phyloP scores from a whole-genome alignment of 2,329 filamentous ascomycete genomes.

The Beauveria scarabaeidicola region DNA sequence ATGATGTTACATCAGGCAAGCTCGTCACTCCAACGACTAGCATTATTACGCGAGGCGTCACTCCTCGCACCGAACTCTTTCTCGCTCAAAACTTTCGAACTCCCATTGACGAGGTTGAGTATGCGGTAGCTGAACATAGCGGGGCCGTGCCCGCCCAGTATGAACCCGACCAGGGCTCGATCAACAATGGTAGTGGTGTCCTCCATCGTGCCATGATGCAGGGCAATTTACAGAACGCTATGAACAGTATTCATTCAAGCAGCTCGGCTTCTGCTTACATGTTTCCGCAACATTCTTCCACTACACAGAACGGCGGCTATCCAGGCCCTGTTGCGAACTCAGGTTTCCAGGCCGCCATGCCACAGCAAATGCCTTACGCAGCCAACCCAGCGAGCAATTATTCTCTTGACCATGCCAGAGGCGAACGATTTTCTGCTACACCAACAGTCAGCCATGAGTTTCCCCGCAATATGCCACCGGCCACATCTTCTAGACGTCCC shows the following conservation, averaged over 20 bases:
- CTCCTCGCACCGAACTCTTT: constrained; percentile 49
- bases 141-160: constrained; percentile 12
- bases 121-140: constrained; percentile 13
- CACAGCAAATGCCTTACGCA: background rate
- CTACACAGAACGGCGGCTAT: background rate
- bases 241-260: constrained; percentile 3
- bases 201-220: constrained; percentile 21
- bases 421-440: constrained; percentile 14
- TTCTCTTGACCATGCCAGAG: constrained; percentile 14
- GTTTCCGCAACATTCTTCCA: background rate
- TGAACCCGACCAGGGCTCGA: constrained; percentile 8
- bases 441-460: constrained; percentile 16
- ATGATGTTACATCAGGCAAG: constrained; percentile 60
- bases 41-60: constrained; percentile 27
- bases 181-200: constrained; percentile 12
- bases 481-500: constrained; percentile 14
- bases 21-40: constrained; percentile 52
- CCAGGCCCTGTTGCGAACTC: background rate
- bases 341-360: background rate
- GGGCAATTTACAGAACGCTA: constrained; percentile 16
- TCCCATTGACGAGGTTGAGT: constrained; percentile 53
- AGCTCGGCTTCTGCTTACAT: background rate
- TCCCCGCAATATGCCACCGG: constrained; percentile 19
- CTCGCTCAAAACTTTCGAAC: constrained; percentile 58
- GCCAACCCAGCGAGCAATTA: constrained; percentile 14